A percentile compares a stretch with the other conserved stretches of the same genome.
Conservation (phyloP, 306 rosid genomes). For the Trifolium repens region DNA sequence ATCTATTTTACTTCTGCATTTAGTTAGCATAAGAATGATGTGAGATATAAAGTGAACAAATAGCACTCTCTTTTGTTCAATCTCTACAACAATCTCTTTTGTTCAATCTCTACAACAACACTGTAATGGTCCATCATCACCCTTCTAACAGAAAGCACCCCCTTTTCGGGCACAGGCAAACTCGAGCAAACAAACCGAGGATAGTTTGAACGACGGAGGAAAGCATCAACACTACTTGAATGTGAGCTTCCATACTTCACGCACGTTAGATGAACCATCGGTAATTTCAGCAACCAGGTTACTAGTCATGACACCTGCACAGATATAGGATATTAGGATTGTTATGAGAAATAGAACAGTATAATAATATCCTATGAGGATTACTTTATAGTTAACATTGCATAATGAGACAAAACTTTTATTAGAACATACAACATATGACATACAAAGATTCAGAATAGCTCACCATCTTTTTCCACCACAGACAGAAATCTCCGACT, state of each 20-base stretch:
- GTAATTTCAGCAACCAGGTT: slow-evolving; percentile 78
- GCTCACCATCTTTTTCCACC: slow-evolving; percentile 85
- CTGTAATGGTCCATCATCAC: neutral
- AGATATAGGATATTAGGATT: slow-evolving; percentile 28
- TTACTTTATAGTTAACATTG: neutral
- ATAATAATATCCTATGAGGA: too few species aligned
- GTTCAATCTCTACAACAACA: neutral
- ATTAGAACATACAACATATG: neutral
- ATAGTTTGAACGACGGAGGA: slow-evolving; percentile 6
- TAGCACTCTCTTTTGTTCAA: too few species aligned
- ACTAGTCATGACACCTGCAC: slow-evolving; percentile 69
- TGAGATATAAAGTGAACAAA: too few species aligned
- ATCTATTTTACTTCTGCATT: neutral
- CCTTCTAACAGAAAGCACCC: neutral
- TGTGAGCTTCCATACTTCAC: slow-evolving; percentile 92
- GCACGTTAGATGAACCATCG: slow-evolving; percentile 90
- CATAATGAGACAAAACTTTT: slow-evolving; percentile 1
- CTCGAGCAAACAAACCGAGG: slow-evolving; percentile 19
- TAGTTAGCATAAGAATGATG: too few species aligned
- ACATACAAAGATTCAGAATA: slow-evolving; percentile 12
- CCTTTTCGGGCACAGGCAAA: neutral
- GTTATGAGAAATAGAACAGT: neutral
- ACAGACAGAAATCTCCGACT: slow-evolving; percentile 70
- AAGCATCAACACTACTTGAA: slow-evolving; percentile 53
- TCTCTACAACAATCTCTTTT: neutral